phyloP scores from a whole-genome alignment of 108 stramenopile genomes.

The Skeletonema menzelii region DNA sequence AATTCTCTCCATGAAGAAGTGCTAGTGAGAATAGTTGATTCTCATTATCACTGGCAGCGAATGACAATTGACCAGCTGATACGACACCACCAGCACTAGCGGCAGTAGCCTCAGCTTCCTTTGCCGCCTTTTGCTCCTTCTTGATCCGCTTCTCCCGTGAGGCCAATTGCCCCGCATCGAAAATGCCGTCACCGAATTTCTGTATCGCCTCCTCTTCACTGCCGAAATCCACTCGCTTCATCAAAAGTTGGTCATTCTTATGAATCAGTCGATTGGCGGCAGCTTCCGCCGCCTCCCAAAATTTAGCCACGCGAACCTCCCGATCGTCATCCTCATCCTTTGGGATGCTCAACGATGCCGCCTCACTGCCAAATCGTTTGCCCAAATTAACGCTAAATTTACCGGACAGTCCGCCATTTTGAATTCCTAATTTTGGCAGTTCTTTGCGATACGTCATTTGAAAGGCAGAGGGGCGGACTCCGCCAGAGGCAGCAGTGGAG shows the following conservation, averaged over 20 bases:
- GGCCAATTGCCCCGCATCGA: constrained; percentile 51
- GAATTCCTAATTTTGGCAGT: constrained; percentile 13
- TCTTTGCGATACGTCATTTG: constrained; percentile 83
- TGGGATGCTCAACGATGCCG: constrained; percentile 18
- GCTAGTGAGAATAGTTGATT: constrained; percentile 35
- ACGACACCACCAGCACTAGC: neutral
- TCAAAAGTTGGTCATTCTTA: neutral
- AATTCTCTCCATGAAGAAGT: constrained; percentile 31
- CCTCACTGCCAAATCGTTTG: constrained; percentile 55
- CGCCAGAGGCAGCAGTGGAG: neutral
- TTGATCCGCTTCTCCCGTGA: constrained; percentile 36
- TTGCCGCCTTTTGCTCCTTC: constrained; percentile 12
- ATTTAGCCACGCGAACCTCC: constrained; percentile 27
- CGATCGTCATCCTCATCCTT: constrained; percentile 25
- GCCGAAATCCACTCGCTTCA: neutral
- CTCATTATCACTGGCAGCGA: no score
- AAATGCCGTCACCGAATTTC: constrained; percentile 38
- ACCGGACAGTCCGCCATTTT: constrained; percentile 46
- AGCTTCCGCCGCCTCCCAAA: constrained; percentile 49
- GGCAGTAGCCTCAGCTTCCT: neutral
- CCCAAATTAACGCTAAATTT: constrained; percentile 64
- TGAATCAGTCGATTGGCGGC: constrained; percentile 55
- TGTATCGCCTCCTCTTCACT: constrained; percentile 42
- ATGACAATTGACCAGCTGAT: constrained; percentile 12
- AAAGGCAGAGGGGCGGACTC: constrained; percentile 41